Evolutionary conservation across 331 rosid species (phyloP).

Genomic region (Malus hybrid): DNA sequence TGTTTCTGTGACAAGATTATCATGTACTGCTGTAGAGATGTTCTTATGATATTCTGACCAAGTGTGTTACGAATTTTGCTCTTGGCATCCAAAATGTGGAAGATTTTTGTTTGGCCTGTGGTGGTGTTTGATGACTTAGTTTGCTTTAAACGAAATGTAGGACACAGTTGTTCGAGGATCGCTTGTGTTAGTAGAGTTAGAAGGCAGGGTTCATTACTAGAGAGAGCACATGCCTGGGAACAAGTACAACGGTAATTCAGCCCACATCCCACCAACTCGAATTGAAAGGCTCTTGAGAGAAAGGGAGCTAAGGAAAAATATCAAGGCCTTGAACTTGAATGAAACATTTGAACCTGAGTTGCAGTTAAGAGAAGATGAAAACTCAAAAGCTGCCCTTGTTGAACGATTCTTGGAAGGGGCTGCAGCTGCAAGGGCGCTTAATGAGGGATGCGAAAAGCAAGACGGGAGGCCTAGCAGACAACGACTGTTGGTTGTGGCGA

Average conservation of each 20-base stretch:
- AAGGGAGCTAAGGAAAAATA: constrained; percentile 50
- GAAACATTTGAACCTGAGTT: constrained; percentile 46
- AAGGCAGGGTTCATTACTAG: constrained; percentile 35
- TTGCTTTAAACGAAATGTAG: constrained; percentile 38
- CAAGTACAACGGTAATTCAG: constrained; percentile 42
- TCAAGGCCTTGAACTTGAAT: constrained; percentile 30
- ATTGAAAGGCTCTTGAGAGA: constrained; percentile 57
- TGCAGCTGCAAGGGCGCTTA: constrained; percentile 22
- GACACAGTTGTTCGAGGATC: constrained; percentile 26
- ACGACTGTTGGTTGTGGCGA: constrained; percentile 84
- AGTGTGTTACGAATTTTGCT: background rate
- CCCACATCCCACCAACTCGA: constrained; percentile 43
- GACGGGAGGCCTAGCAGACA: constrained; percentile 44
- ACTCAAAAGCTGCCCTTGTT: constrained; percentile 21
- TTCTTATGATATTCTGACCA: background rate
- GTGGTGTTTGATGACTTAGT: background rate
- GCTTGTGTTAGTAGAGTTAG: constrained; percentile 23
- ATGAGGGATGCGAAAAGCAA: constrained; percentile 34
- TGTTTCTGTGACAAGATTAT: background rate
- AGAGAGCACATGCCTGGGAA: constrained; percentile 71
- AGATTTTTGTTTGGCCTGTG: constrained; percentile 8
- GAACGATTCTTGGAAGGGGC: constrained; percentile 40
- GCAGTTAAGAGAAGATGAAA: constrained; percentile 51
- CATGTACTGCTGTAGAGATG: background rate
- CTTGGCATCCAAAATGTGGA: constrained; percentile 2